phyloP scores from a whole-genome alignment of 1,284 basidiomycete genomes.

The Tylopilus sp. region DNA sequence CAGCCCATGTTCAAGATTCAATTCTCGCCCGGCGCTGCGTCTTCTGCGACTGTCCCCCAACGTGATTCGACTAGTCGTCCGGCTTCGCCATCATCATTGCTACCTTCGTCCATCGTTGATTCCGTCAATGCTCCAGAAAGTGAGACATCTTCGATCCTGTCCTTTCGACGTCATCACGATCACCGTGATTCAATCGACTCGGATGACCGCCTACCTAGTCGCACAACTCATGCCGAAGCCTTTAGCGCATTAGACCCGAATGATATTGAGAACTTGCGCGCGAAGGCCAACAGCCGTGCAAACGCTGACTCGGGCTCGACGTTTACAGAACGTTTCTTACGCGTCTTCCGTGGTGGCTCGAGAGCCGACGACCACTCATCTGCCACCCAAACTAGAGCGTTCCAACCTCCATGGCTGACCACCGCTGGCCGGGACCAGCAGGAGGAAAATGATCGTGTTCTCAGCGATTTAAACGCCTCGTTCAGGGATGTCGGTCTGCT shows the following conservation, averaged over 20 bases:
- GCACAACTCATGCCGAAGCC: conserved; percentile 70
- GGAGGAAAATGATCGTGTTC: conserved; percentile 62
- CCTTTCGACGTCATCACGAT: conserved; percentile 13
- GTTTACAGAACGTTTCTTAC: conserved; percentile 22
- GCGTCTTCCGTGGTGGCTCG: conserved; percentile 20
- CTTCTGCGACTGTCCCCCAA: conserved; percentile 13
- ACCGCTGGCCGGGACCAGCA: conserved; percentile 59
- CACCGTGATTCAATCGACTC: conserved; percentile 34
- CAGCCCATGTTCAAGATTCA: conserved; percentile 12
- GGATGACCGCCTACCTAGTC: conserved; percentile 37
- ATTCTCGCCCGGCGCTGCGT: conserved; percentile 20
- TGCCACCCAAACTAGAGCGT: conserved; percentile 38
- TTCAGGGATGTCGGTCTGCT: conserved; percentile 75
- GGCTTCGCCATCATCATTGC: conserved; percentile 19
- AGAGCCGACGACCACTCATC: conserved; percentile 26
- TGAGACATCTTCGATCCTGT: conserved; percentile 11
- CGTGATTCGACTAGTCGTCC: conserved; percentile 19
- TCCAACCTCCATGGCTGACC: conserved; percentile 66
- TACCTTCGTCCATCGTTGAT: conserved; percentile 8
- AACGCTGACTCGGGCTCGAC: conserved; percentile 22
- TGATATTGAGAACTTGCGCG: conserved; percentile 49
- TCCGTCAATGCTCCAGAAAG: conserved; percentile 8
- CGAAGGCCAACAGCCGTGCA: conserved; percentile 20
- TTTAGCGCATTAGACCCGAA: conserved; percentile 66
- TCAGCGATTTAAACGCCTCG: conserved; percentile 65